Base-by-base conservation (phyloP, 106 monocot genomes). In the Amphibolis antarctica region DNA sequence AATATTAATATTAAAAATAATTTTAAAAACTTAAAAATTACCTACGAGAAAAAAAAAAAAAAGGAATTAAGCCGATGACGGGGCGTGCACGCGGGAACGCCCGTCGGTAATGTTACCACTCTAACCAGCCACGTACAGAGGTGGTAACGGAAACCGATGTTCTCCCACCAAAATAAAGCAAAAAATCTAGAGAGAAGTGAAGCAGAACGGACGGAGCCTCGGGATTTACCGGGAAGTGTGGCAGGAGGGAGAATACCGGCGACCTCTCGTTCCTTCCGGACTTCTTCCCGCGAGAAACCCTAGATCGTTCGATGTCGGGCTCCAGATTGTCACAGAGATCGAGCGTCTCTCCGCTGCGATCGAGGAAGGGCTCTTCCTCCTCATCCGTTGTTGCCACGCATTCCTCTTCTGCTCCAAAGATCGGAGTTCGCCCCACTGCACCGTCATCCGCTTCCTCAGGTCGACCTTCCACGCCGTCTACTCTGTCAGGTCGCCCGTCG, bases 281-380 rank as follows among this genome's bases (percentile, higher is more conserved):
- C 36, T 22, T 9, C 1, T 28, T 9, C 22, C 44, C 28, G 29
- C 60, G 42, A 61, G 29, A 14, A 19, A 17, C 25, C 26, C 47
- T 1, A 15, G 27, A 10, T 21, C 44, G 63, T 11, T 9, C 0
- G 62, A 70, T 70, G 70, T 60, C 74, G 13, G 53, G 23, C n/a
- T 62, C 53, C 18, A 36, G 61, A 42, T 75, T 68, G 26, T 55
- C 79, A 22, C 72, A 77, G 69, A 73, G 89, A 21, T 82, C 94
- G 73, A 96, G 86, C 78, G 80, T 86, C 62, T 96, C 94, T 25
- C 94, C 94, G 1, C 90, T 86, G 76, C 84, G 89, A 55, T 96
- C 84, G 19, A 62, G 84, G 46, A 72, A 67, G 47, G 18, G 65
- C 1, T 29, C 76, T 4, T 14, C 71, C 1, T 53, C 77, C 1